Base-by-base conservation (phyloP, 441 rosid genomes). In the Populus hybrid region DNA sequence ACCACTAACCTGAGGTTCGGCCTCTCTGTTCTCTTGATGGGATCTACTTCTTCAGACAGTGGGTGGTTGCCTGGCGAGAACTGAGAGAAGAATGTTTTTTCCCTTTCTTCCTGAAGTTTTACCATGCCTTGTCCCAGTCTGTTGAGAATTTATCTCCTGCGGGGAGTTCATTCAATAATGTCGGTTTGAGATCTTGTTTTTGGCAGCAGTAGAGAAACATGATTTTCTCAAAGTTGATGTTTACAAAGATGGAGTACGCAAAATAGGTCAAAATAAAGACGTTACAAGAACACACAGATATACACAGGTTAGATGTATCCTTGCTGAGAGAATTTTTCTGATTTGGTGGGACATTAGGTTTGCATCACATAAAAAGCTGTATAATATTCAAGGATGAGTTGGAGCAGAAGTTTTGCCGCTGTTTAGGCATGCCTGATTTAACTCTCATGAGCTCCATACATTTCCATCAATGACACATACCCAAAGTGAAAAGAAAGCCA, bases 91-190 rank as follows among this genome's bases (percentile, higher is more conserved):
- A 91, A 42, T 14, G 89, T 80, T 73, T 90, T 81, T 93, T 95
- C 81, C 98, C 94, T 59, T 84, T 90, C 79, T 91, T 93, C 93
- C 70, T 93, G 90, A 92, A 91, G 67, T 40, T 91, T 61, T 92
- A 85, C 98, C 97, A 95, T 4, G 98, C 96, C 83, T 90, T 92
- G 83, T 95, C 99, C 98, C 95, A 95, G 77, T 92, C 97, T 8
- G 86, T 91, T 36, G 95, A 89, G 78, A 81, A 85, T 69, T 84
- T 85, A 42, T 88, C 92, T 74, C 88, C 93, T 89, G 85, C 71
- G 61, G 66, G 20, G 67, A 76, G 69, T 21, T 24, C 66, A 86
- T 69, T 66, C 16, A 75, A 73, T 21, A 73, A 30, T 21, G 42
- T 35, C 14, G 35, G 61, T 10, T 34, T 80, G 50, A 76, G 74